Percentiles rank a stretch among this genome's conserved stretches.
These are phyloP conservation scores for Vaucheria bursata DNA, from an alignment of 352 stramenopile species.

Conservation along the genomic window DNA sequence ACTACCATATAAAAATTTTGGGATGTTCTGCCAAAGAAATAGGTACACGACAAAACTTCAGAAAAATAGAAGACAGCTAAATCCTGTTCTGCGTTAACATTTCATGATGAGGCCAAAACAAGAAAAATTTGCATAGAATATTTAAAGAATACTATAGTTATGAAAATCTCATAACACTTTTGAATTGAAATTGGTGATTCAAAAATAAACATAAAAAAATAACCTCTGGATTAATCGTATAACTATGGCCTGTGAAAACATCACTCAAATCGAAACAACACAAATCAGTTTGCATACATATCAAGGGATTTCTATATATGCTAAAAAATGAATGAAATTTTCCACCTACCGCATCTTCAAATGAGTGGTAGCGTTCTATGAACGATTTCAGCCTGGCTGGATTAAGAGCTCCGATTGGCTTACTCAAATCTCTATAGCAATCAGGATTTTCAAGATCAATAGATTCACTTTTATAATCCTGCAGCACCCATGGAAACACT, in stretches of 20 bases:
- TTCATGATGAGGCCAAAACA: too few relatives aligned
- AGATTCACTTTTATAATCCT: slow-evolving; percentile 78
- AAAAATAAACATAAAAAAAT: too few relatives aligned
- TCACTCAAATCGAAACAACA: too few relatives aligned
- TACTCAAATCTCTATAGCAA: slow-evolving; percentile 82
- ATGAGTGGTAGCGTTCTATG: slow-evolving; percentile 52
- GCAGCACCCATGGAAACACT: slow-evolving; percentile 95
- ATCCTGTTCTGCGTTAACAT: too few relatives aligned
- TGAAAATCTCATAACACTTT: too few relatives aligned
- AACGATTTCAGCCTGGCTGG: slow-evolving; percentile 56
- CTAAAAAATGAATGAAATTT: slow-evolving; percentile 83
- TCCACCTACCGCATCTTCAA: slow-evolving; percentile 73
- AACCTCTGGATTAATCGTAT: background rate
- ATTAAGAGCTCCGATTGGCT: slow-evolving; percentile 94
- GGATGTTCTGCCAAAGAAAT: slow-evolving; percentile 50
- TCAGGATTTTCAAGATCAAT: slow-evolving; percentile 80
- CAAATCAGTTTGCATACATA: background rate
- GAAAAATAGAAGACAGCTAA: too few relatives aligned
- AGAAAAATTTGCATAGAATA: background rate
- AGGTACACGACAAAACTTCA: too few relatives aligned
- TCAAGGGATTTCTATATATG: slow-evolving; percentile 78
- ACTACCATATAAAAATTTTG: slow-evolving; percentile 75
- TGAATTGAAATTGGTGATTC: too few relatives aligned
- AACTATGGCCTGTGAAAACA: background rate
- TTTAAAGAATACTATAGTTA: background rate